Evolutionary conservation across 495 filamentous ascomycete species (phyloP), one percentile per base, ranked within the genome.

Genomic region (Geopyxis carbonaria): DNA sequence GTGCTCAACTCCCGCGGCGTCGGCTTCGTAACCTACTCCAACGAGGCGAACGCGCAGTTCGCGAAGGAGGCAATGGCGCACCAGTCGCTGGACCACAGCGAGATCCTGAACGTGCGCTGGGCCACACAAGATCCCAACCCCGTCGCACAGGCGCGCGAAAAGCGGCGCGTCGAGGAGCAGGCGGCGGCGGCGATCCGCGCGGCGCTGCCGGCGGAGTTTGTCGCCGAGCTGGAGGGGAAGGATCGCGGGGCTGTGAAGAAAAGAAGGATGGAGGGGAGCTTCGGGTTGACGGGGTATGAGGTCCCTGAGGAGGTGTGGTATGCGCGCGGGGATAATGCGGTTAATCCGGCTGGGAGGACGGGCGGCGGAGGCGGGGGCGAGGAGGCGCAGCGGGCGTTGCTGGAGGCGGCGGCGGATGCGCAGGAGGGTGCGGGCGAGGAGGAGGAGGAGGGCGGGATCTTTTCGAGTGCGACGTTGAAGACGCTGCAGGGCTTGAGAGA

Each of bases 111-210:
- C 53, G 89, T 99, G 11, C 67, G 91, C 24, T 99, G 91, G 91
- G 89, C 91, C 16, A 95, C 89, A 0, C 77, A 77, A 2, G 91
- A 99, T 56, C 91, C 91, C 14, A 99, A 99, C 46, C 91, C 91
- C 0, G 72, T 83, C 67, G 82, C 89, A 7, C 86, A 93, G 57
- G 87, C 89, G 46, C 72, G 91, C 23, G 91, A 99, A 55, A 86
- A 80, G 14, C 66, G 80, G 23, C 66, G 76, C 13, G 74, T 99
- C 35, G 91, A 99, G 59, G 91, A 99, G 57, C 87, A 94, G 59
- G 91, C 91, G n/a, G 91, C 89, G 0, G 91, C 94, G 53, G 91
- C 91, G 7, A 83, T 99, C 27, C 66, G 91, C 16, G 66, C 76
- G 28, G 89, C 91, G 5, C 61, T 99, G n/a, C 91, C 91, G 0